phyloP scores from a whole-genome alignment of 2,329 filamentous ascomycete genomes.

The Monilinia aucupariae region DNA sequence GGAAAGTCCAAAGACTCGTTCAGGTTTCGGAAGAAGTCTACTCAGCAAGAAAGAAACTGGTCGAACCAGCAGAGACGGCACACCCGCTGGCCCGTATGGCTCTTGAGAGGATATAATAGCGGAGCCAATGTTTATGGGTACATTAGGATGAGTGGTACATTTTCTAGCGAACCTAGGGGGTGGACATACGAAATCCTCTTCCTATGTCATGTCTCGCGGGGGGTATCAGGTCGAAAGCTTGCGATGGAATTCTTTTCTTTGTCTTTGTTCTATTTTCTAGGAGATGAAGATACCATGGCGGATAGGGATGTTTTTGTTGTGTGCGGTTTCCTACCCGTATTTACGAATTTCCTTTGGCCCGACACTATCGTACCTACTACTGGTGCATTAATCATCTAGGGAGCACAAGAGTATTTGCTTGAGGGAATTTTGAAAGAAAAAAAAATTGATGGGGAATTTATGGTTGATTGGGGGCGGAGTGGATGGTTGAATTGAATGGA shows the following conservation, averaged over 20 bases:
- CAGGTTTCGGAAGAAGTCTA: conserved; percentile 47
- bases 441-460: not conserved
- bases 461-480: not conserved
- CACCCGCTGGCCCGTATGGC: conserved; percentile 28
- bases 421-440: not conserved
- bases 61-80: conserved; percentile 40
- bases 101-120: not conserved
- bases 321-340: not conserved
- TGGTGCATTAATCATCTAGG: not conserved
- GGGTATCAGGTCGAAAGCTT: not conserved
- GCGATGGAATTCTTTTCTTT: not conserved
- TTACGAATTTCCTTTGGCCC: conserved; percentile 3
- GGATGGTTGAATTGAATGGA: not conserved
- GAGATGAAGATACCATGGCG: conserved; percentile 5
- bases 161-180: not conserved
- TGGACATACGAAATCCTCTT: not conserved
- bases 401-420: not conserved
- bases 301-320: not conserved
- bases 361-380: not conserved
- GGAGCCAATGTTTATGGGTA: not conserved
- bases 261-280: not conserved
- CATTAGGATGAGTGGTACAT: not conserved
- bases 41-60: conserved; percentile 44
- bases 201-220: too few relatives aligned
- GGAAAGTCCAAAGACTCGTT: conserved; percentile 40